Evolutionary conservation across 495 filamentous ascomycete genomes (phyloP).

Genomic region (Trichocladium antarcticum): DNA sequence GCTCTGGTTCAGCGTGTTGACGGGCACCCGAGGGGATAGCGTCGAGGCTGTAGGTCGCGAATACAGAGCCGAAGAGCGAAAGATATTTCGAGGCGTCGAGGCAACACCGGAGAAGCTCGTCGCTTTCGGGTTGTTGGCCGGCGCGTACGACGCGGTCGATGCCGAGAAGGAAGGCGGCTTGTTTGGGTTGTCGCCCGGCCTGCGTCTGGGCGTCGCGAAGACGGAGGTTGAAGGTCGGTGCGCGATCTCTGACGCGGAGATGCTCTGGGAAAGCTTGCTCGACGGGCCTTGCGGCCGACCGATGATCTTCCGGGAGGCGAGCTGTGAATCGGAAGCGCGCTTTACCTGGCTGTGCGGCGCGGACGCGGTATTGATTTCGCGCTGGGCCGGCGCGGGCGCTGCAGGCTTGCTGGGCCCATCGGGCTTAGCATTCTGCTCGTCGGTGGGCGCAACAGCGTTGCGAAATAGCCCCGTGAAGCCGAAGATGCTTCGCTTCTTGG

Average conservation of each 20-base stretch:
- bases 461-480: constrained; percentile 22
- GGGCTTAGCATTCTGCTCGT: constrained; percentile 7
- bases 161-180: constrained; percentile 12
- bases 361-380: constrained; percentile 19
- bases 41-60: constrained; percentile 22
- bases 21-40: constrained; percentile 30
- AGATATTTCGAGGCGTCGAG: constrained; percentile 28
- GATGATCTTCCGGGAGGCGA: constrained; percentile 26
- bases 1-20: constrained; percentile 22
- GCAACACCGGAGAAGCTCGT: constrained; percentile 21
- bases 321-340: constrained; percentile 27
- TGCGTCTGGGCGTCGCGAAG: constrained; percentile 13
- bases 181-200: constrained; percentile 29
- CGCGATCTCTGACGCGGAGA: constrained; percentile 23
- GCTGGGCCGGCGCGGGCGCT: constrained; percentile 7
- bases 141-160: constrained; percentile 14
- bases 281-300: constrained; percentile 25
- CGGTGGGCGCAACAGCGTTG: constrained; percentile 15
- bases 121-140: constrained; percentile 7
- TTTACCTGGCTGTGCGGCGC: constrained; percentile 28
- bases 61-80: constrained; percentile 30
- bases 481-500: constrained; percentile 25
- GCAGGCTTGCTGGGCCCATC: constrained; percentile 2
- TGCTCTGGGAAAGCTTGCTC: constrained; percentile 26
- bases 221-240: constrained; percentile 8